These are phyloP conservation scores for Podospora australis DNA, from an alignment of 495 filamentous ascomycete genomes.

Conservation along the genomic window DNA sequence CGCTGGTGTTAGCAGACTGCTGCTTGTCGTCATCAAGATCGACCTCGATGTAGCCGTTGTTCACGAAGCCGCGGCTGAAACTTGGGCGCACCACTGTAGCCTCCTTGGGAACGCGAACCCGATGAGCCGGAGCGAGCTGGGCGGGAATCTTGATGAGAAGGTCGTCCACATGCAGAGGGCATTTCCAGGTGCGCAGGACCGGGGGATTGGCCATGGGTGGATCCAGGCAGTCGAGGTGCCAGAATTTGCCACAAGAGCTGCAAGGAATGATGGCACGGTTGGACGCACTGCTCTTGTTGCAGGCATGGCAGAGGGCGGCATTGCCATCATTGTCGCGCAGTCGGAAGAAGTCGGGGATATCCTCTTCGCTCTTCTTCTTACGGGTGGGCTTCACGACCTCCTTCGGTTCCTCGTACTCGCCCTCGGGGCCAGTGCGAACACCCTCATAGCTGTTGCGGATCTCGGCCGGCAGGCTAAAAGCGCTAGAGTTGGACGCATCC, in stretches of 20 bases:
- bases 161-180: slow-evolving; percentile 74
- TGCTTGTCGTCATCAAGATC: slow-evolving; percentile 58
- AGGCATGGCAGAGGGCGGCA: slow-evolving; percentile 62
- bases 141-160: slow-evolving; percentile 36
- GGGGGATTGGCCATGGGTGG: slow-evolving; percentile 78
- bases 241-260: slow-evolving; percentile 70
- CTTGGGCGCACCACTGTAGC: slow-evolving; percentile 36
- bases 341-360: slow-evolving; percentile 58
- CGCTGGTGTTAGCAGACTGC: slow-evolving; percentile 28
- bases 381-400: slow-evolving; percentile 29
- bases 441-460: slow-evolving; percentile 68
- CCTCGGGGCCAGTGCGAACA: slow-evolving; percentile 64
- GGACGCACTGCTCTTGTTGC: slow-evolving; percentile 52
- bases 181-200: slow-evolving; percentile 69
- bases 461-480: slow-evolving; percentile 63
- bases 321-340: slow-evolving; percentile 62
- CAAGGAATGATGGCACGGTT: slow-evolving; percentile 66
- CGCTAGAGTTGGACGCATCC: slow-evolving; percentile 57
- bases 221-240: slow-evolving; percentile 88
- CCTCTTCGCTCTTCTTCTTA: slow-evolving; percentile 55
- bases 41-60: slow-evolving; percentile 76
- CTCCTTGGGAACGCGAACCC: slow-evolving; percentile 48
- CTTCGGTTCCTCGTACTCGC: slow-evolving; percentile 66
- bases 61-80: slow-evolving; percentile 55
- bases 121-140: slow-evolving; percentile 41